Percentiles rank a stretch among this genome's conserved stretches.
phyloP scores from a whole-genome alignment of 139 green algal genomes.

The Haematococcus lacustris region DNA sequence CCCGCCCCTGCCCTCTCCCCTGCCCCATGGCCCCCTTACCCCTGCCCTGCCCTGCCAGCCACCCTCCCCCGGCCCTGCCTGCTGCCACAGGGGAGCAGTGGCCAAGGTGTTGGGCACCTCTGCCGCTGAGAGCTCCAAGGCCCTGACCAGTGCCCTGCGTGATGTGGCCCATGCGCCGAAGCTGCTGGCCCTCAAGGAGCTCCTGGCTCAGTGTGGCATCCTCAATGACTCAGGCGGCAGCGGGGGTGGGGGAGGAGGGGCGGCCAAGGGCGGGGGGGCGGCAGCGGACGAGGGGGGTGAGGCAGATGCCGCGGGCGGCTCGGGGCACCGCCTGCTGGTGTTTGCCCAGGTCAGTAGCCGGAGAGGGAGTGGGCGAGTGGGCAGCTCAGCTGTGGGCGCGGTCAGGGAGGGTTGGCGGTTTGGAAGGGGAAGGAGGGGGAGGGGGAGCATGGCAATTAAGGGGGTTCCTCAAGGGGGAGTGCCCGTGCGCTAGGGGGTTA shows the following conservation, averaged over 20 bases:
- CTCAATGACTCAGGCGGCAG: conserved; percentile 30
- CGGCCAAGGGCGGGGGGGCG: not conserved
- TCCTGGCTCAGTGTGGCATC: conserved; percentile 83
- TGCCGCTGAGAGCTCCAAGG: not conserved
- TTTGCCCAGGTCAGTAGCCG: conserved; percentile 69
- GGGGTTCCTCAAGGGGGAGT: no score
- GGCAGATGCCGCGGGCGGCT: not conserved
- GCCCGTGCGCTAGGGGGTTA: no score
- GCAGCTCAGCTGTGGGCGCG: no score
- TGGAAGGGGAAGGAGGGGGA: no score
- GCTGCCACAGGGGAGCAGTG: conserved; percentile 48
- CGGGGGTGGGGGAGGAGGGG: not conserved
- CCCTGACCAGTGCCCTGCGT: conserved; percentile 12
- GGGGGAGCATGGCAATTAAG: no score
- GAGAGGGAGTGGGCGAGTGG: not conserved
- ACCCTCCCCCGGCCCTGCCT: no score
- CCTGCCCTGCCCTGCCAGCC: no score
- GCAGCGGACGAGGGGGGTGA: conserved; percentile 6
- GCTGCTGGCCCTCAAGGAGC: conserved; percentile 77
- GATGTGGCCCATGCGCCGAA: conserved; percentile 80
- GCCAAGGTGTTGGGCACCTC: conserved; percentile 15
- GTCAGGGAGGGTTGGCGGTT: no score
- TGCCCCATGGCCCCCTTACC: no score
- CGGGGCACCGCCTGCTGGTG: conserved; percentile 81
- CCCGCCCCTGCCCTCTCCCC: no score